Evolutionary conservation across 495 filamentous ascomycete species (phyloP), one percentile per base, ranked within the genome.

Genomic region (Amniculicola lignicola): DNA sequence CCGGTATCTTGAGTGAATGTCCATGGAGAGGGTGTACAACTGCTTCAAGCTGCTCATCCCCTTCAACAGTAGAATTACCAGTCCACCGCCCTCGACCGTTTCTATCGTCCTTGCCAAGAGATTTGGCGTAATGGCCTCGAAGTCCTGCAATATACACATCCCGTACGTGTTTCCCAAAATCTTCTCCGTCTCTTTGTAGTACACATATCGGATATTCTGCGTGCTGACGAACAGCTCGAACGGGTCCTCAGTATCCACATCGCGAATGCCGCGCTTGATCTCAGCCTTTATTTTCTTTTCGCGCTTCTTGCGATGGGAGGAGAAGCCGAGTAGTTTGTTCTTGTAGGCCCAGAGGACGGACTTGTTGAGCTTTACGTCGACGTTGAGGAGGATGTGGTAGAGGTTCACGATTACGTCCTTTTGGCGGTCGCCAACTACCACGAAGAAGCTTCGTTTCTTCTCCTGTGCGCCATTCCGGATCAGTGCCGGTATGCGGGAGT

Each of bases 101-200:
- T 99, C 94, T 61, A 99, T 87, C 2, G 93, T 97, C 38, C 92
- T 78, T 1, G 94, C 94, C 18, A 99, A 80, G 53, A 96, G 77
- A 66, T 99, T 99, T 23, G 94, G 94, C 4, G 93, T 99, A 54
- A 99, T 84, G 22, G 90, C 94, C 67, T 99, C 94, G 63, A 99
- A 99, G 57, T 99, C 94, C 67, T 99, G 94, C 51, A 99, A 74
- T 58, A 97, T 93, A 68, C 90, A 95, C 88, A 97, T 97, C 59
- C 94, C 93, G 68, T 92, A 99, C 25, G 94, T 99, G 71, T 97
- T 96, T 61, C 94, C 94, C 33, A 99, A 72, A 67, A 99, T 97
- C 76, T 95, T 96, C 56, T 99, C 94, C n/a, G 94, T 97, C 73
- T 99, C 94, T 73, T 99, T 99, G 77, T 99, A 99, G 79, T 95